Base-by-base conservation (phyloP, 2,329 filamentous ascomycete genomes). In the Aspergillus novoparasiticus region DNA sequence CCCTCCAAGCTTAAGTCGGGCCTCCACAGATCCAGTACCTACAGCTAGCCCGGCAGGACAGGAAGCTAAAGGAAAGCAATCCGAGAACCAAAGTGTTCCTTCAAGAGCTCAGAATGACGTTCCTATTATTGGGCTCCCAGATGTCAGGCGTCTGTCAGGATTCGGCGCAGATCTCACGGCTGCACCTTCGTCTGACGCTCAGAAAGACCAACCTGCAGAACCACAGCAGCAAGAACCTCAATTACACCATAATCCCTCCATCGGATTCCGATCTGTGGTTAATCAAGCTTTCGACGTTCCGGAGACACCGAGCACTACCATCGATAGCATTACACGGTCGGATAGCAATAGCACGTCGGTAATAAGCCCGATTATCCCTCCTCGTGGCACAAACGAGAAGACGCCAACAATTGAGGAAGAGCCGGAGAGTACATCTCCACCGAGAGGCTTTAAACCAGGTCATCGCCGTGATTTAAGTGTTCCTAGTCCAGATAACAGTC, bases 341-440 rank as follows among this genome's bases (percentile, higher is more conserved):
- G 85, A 89, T 67, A 90, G 87, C 62, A 84, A 84, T 64, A 88
- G 87, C 65, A 89, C 88, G 10, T 83, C 84, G 56, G 81, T 81
- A 32, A 87, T 90, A 65, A 90, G 87, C 71, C 89, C 89, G 1
- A 90, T 90, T 59, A 89, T 90, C 74, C 68, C 76, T 51, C 67
- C 66, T 59, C 79, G 80, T 43, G 80, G 79, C 46, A 45, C 71
- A 71, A 67, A 75, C 62, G 66, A 79, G 66, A 74, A 78, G 55
- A 85, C 86, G 4, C 83, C 85, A 46, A 83, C 83, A 1, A 88
- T 88, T 66, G 79, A 80, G 30, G 86, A 89, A 71, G 84, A 87
- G 65, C 76, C 81, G 48, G 78, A 78, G 71, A 62, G 70, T 56
- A 57, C 63, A 28, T 61, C 76, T 58, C 66, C 74, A 60, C 64